Base-by-base conservation (phyloP, 192 early-diverging fungal species). In the Endogone sp. region DNA sequence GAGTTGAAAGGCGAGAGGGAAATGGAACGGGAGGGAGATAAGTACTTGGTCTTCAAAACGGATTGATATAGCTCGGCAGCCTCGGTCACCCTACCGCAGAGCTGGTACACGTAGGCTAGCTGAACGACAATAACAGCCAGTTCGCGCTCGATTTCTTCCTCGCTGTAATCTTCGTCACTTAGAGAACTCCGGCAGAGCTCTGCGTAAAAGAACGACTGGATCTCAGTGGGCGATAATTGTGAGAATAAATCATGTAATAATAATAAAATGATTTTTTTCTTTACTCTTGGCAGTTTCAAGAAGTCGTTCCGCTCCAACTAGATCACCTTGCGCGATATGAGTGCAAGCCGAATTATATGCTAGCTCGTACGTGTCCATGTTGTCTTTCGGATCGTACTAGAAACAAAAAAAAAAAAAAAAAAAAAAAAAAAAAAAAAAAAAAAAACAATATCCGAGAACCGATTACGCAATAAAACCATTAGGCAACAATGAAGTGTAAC, bases 81-180 rank as follows among this genome's bases (percentile, higher is more conserved):
- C 58, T 88, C 71, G 0, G 78, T 69, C 20, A 62, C 65, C 11
- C 65, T 68, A 11, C 88, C 88, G 60, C 86, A 77, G 22, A 88
- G 56, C 71, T 92, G 90, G 61, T 86, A 81, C 55, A 90, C 80
- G 63, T 88, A 92, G 22, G 85, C 90, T 27, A 88, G 79, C 75
- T 92, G 90, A 11, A 83, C 75, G 8, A 75, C 63, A 56, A 92
- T 85, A 25, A 87, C 79, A 25, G 83, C 81, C 57, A 90, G 60
- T 69, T 92, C 90, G 29, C 84, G 77, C 61, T 89, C 85, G 26
- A 89, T 85, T 57, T 91, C 86, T 26, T 88, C 79, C 69, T 90
- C 87, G 24, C 70, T 75, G 54, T 85, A 89, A 21, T 83, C 83
- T 20, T 82, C 84, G 60, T 71, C 63, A 23, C 31, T 29, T 24